A percentile compares a stretch with the other conserved stretches of the same genome.
These are phyloP conservation scores for Neonothopanus nambi DNA, from an alignment of 1,284 basidiomycete genomes.

Conservation along the genomic window DNA sequence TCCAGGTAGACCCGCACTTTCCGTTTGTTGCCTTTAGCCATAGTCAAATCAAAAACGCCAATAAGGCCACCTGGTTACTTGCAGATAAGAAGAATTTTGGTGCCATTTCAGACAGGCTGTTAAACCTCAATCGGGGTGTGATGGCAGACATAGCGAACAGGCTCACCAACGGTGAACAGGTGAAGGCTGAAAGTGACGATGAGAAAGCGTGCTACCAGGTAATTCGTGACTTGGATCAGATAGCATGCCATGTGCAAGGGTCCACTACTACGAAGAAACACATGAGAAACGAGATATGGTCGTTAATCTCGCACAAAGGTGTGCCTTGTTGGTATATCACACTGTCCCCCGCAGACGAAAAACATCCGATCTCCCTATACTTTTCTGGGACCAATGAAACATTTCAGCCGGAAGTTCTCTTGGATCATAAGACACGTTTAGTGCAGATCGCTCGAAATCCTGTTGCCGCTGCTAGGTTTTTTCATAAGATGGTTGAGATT, in stretches of 20 bases:
- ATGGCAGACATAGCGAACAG: slow-evolving; percentile 25
- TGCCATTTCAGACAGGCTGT: slow-evolving; percentile 26
- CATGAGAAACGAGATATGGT: slow-evolving; percentile 39
- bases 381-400: slow-evolving; percentile 20
- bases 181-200: slow-evolving; percentile 28
- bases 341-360: slow-evolving; percentile 24
- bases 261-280: slow-evolving; percentile 34
- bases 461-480: slow-evolving; percentile 24
- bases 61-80: slow-evolving; percentile 31
- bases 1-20: slow-evolving; percentile 29
- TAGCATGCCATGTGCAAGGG: slow-evolving; percentile 31
- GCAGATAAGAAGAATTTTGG: slow-evolving; percentile 27
- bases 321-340: slow-evolving; percentile 31
- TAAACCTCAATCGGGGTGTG: slow-evolving; percentile 24
- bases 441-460: slow-evolving; percentile 25
- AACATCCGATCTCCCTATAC: slow-evolving; percentile 27
- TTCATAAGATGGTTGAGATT: slow-evolving; percentile 23
- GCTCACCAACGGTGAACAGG: slow-evolving; percentile 24
- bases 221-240: slow-evolving; percentile 34
- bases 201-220: slow-evolving; percentile 37
- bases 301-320: slow-evolving; percentile 28
- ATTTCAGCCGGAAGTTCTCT: slow-evolving; percentile 5
- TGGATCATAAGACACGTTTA: not conserved
- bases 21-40: slow-evolving; percentile 32
- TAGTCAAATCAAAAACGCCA: slow-evolving; percentile 27